Base-by-base conservation (phyloP, 225 moss, liverwort and hornwort genomes). In the Neckera pumila region DNA sequence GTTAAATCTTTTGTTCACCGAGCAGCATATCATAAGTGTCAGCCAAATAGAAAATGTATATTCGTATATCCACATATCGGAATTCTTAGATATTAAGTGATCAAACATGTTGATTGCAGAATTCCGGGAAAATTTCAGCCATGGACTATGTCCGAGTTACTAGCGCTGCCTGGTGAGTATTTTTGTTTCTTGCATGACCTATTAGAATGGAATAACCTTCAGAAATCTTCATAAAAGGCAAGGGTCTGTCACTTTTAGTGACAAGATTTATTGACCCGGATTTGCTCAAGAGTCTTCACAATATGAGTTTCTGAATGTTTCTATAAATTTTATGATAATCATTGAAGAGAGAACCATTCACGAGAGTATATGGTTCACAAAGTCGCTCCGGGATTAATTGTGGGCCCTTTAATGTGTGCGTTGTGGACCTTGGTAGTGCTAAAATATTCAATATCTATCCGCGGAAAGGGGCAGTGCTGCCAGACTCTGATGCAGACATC, bases 371-470 rank as follows among this genome's bases (percentile, higher is more conserved):
- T 51, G 38, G 23, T 42, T 84, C 77, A 30, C 61, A 5, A 45
- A 49, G 23, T 75, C 82, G 25, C 72, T 85, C 67, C 6, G 38
- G 56, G 16, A 34, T 38, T 38, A 63, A 81, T 38, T 27, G 36
- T 27, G 49, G 16, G 56, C 16, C 47, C 75, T 69, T 49, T 82
- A 83, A 38, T 84, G 38, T 76, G 75, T 87, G 81, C 58, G 67
- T 78, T 58, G 67, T 92, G 88, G 75, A 67, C 67, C 43, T 82
- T 90, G 76, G n/a, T 91, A 99, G 99, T 93, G 99, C 99, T 57
- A 94, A 96, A 88, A 97, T 99, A 87, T 99, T 97, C 92, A 99
- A 99, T 76, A 97, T 99, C 31, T 99, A 99, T 93, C 99, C 99
- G 31, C 90, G 84, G 56, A 99, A 99, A 90, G 99, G 99, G 76